These are phyloP conservation scores for Prunus fruticosa DNA, from an alignment of 306 rosid species.

Conservation along the genomic window DNA sequence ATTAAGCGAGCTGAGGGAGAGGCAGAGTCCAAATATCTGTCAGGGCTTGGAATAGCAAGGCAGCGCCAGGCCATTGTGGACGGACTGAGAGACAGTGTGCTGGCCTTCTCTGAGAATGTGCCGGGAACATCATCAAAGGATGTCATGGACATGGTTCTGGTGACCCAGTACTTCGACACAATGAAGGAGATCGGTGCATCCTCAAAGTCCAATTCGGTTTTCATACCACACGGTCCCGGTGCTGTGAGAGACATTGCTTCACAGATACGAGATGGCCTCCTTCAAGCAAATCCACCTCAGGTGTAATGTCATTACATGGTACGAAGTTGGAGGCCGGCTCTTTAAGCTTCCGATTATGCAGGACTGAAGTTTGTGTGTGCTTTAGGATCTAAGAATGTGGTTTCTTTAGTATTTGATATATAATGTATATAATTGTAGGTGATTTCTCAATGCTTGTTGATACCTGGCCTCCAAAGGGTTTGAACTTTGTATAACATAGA, in stretches of 20 bases:
- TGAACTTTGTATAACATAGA: not conserved
- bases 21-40: conserved; percentile 52
- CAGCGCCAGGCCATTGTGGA: conserved; percentile 64
- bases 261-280: conserved; percentile 54
- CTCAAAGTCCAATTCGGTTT: conserved; percentile 44
- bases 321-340: not conserved
- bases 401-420: not conserved
- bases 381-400: not conserved
- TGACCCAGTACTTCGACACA: conserved; percentile 57
- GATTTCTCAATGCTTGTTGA: not conserved
- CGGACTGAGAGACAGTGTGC: conserved; percentile 57
- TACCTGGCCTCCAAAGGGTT: not conserved
- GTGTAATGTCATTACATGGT: not conserved
- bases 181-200: conserved; percentile 58
- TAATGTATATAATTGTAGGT: not conserved
- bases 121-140: conserved; percentile 56
- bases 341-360: not conserved
- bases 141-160: conserved; percentile 61
- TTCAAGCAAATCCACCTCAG: conserved; percentile 31
- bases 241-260: conserved; percentile 48
- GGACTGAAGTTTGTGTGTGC: not conserved
- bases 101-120: conserved; percentile 51
- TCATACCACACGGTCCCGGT: conserved; percentile 58
- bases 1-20: conserved; percentile 60
- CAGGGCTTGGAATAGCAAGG: conserved; percentile 54